Conservation (phyloP, 1,284 basidiomycete species). For the Ceratobasidium sp. region DNA sequence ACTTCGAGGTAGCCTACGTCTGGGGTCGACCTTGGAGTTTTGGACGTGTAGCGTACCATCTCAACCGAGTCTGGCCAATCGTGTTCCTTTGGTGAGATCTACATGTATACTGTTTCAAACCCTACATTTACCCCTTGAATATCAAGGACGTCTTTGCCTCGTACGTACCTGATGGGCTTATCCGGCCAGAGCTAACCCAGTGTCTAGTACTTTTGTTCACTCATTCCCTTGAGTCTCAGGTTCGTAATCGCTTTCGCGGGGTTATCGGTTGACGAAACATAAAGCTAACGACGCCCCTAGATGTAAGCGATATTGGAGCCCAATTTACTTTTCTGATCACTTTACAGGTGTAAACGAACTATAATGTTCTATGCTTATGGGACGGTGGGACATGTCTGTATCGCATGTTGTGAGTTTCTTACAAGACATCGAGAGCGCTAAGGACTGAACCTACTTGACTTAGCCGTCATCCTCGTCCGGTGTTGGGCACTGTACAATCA, state of each 20-base stretch:
- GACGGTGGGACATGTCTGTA: not conserved
- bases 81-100: constrained; percentile 14
- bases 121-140: constrained; percentile 11
- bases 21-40: constrained; percentile 27
- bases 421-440: not conserved
- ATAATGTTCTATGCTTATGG: constrained; percentile 13
- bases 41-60: constrained; percentile 11
- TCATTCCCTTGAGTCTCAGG: not conserved
- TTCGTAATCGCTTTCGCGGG: not conserved
- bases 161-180: not conserved
- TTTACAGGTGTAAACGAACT: constrained; percentile 10
- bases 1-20: constrained; percentile 1
- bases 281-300: not conserved
- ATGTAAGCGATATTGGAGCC: constrained; percentile 1
- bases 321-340: not conserved
- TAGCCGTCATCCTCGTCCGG: constrained; percentile 11
- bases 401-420: not conserved
- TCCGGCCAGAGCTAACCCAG: not conserved
- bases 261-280: not conserved
- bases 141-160: not conserved
- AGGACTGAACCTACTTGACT: no score
- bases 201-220: constrained; percentile 18
- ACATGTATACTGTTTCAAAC: not conserved
- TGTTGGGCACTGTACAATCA: constrained; percentile 30
- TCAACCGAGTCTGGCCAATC: constrained; percentile 24